Base-by-base conservation (phyloP, 1,284 basidiomycete genomes). In the Ganoderma multipileum region DNA sequence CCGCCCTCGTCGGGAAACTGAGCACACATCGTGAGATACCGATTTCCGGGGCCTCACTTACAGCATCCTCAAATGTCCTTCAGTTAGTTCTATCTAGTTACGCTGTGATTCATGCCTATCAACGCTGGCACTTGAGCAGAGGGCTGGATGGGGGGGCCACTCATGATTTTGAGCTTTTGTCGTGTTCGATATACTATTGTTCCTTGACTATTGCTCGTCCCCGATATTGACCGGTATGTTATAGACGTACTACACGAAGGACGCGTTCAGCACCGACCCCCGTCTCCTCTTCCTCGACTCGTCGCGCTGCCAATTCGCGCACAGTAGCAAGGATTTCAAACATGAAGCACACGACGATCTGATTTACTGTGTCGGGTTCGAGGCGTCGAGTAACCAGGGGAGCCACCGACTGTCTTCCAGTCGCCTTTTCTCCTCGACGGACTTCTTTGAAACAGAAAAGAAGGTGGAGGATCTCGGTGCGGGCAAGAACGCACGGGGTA, bases 361-460 rank as follows among this genome's bases (percentile, higher is more conserved):
- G 33, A 87, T 98, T 73, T 96, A 93, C 82, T 98, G 96, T 77
- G 91, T 96, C 70, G 95, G 90, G 0, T 96, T 88, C 77, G 95
- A 96, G 74, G 81, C 87, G 11, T 83, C 84, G 30, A 80, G 86
- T 20, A 79, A 80, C 47, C 81, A 83, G 41, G 84, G 85, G 52
- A 77, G 83, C 54, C 87, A 90, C 75, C 80, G 85, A 57, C 80
- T 95, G 38, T 83, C 84, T 2, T 87, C 94, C 18, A 91, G 89
- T 63, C 86, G 93, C 11, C 87, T 98, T 57, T 97, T 88, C 82
- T 91, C 91, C 30, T 93, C 89, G 60, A 88, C 88, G 1, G 93
- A 97, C 82, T 98, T 95, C 80, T 98, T 97, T 83, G 74, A 85
- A 11, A 76, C 79, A 0, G 87, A 90, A 1, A 84, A 80, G 59